A percentile compares a stretch with the other conserved stretches of the same genome.
Conservation (phyloP, 2,329 filamentous ascomycete genomes). For the Niveomyces coronatus region DNA sequence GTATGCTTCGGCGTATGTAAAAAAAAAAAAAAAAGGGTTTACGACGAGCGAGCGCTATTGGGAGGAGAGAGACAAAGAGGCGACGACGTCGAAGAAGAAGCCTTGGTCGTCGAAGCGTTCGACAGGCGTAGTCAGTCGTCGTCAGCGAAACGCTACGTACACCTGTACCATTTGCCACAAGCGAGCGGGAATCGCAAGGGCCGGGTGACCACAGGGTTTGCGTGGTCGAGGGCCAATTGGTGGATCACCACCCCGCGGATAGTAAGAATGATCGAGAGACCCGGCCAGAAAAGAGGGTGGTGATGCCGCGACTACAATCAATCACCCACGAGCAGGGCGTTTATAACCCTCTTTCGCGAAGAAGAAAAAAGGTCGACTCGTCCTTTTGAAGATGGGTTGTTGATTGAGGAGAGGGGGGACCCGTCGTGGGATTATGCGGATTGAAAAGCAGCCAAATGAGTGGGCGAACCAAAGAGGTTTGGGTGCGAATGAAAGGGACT, state of each 20-base stretch:
- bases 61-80: too few species aligned
- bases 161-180: constrained; percentile 13
- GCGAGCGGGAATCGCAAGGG: constrained; percentile 9
- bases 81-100: constrained; percentile 4
- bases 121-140: constrained; percentile 8
- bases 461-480: background rate
- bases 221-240: constrained; percentile 1
- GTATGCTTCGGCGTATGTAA: constrained; percentile 6
- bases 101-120: constrained; percentile 3
- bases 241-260: constrained; percentile 4
- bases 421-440: constrained; percentile 2
- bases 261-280: too few species aligned
- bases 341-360: constrained; percentile 3
- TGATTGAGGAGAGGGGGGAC: constrained; percentile 5
- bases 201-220: constrained; percentile 1
- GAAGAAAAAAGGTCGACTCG: constrained; percentile 3
- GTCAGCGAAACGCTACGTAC: constrained; percentile 12
- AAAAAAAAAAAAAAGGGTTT: constrained; percentile 5
- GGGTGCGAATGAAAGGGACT: constrained; percentile 3
- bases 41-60: too few species aligned
- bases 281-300: background rate
- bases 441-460: constrained; percentile 4
- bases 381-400: constrained; percentile 7
- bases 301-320: background rate
- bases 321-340: constrained; percentile 2